These are phyloP conservation scores for Eucalyptus urophylla DNA, from an alignment of 345 rosid species.

Conservation along the genomic window DNA sequence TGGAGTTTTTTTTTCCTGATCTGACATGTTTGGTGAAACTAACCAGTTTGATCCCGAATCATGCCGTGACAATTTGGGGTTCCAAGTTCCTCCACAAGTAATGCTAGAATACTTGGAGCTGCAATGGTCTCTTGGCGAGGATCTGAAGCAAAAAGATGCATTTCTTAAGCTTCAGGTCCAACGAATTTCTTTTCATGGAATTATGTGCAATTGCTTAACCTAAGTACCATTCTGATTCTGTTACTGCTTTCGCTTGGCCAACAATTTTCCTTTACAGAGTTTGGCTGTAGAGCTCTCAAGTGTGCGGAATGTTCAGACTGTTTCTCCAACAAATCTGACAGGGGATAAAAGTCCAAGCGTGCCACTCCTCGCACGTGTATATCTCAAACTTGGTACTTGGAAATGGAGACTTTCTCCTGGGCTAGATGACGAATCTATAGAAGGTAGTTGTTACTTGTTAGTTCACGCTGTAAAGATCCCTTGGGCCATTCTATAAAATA, in stretches of 20 bases:
- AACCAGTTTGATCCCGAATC: slow-evolving; percentile 86
- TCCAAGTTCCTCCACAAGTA: slow-evolving; percentile 94
- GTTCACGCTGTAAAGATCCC: background rate
- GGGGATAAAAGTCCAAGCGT: slow-evolving; percentile 32
- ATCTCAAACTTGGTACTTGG: slow-evolving; percentile 80
- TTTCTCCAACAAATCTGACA: slow-evolving; percentile 26
- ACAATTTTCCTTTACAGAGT: slow-evolving; percentile 24
- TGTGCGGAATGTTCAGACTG: slow-evolving; percentile 39
- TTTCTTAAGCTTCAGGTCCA: slow-evolving; percentile 78
- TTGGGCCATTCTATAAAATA: background rate
- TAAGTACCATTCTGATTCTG: background rate
- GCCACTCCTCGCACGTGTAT: slow-evolving; percentile 76
- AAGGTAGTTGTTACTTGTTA: slow-evolving; percentile 12
- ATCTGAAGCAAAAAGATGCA: slow-evolving; percentile 84
- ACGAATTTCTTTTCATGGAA: background rate
- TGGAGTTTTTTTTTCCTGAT: background rate
- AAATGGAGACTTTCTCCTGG: slow-evolving; percentile 85
- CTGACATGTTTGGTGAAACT: background rate
- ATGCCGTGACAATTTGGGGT: slow-evolving; percentile 35
- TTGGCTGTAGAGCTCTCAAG: slow-evolving; percentile 70
- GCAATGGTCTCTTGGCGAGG: slow-evolving; percentile 99
- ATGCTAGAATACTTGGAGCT: slow-evolving; percentile 84
- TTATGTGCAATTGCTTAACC: background rate
- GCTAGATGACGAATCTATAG: slow-evolving; percentile 78
- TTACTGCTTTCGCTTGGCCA: background rate